phyloP scores from a whole-genome alignment of 768 basidiomycete genomes.

The Ramaria sp. region DNA sequence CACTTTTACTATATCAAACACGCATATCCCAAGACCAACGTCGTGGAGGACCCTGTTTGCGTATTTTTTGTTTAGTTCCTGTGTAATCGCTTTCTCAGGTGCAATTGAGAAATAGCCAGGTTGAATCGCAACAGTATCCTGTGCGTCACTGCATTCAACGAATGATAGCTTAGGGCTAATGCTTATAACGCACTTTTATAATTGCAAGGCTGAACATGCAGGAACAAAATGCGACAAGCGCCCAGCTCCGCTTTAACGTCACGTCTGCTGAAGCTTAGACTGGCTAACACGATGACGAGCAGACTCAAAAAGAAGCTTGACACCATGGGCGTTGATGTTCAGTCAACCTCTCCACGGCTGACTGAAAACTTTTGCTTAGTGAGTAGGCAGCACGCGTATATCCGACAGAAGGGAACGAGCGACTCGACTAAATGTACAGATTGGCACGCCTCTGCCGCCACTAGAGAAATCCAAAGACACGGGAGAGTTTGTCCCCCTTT shows the following conservation, averaged over 20 bases:
- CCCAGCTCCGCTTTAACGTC: neutral
- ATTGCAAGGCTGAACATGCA: conserved; percentile 27
- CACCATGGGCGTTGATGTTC: conserved; percentile 57
- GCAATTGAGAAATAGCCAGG: conserved; percentile 78
- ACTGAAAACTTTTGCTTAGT: conserved; percentile 85
- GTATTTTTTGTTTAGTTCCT: conserved; percentile 91
- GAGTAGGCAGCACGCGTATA: conserved; percentile 13
- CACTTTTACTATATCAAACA: conserved; percentile 78
- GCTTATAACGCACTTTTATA: conserved; percentile 19
- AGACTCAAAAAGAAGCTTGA: conserved; percentile 80
- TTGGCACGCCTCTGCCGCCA: conserved; percentile 89
- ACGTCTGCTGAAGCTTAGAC: neutral
- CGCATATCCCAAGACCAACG: conserved; percentile 82
- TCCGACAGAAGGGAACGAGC: neutral
- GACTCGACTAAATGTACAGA: conserved; percentile 32
- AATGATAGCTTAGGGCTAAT: neutral
- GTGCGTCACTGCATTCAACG: neutral
- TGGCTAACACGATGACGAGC: conserved; percentile 24
- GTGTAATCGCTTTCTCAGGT: conserved; percentile 66
- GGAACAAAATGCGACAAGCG: neutral
- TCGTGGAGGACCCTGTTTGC: conserved; percentile 86
- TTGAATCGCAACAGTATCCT: conserved; percentile 90
- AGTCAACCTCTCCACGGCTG: conserved; percentile 50
- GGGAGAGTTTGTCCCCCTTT: conserved; percentile 91
- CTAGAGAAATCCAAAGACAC: conserved; percentile 90